Evolutionary conservation across 2,329 filamentous ascomycete genomes (phyloP), one percentile per base, ranked within the genome.

Genomic region (Colletotrichum coccodes): DNA sequence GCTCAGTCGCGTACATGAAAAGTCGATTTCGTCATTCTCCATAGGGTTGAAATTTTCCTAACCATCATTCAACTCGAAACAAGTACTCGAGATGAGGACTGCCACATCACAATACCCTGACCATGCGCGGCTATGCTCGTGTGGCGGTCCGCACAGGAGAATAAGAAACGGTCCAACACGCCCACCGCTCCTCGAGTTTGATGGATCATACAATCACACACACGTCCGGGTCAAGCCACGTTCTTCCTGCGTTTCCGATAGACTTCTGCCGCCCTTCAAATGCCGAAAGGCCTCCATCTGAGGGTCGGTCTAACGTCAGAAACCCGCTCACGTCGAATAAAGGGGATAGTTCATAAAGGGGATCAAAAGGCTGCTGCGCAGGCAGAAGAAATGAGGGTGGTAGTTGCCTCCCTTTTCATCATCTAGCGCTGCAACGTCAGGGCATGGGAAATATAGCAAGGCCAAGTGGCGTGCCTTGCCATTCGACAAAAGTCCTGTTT

Each of bases 121-220:
- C 16, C 26, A 26, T 53, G 58, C 21, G n/a, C 59, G 64, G 53
- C 56, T 59, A 40, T 56, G 46, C 53, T 52, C 53, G 56, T 54
- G 8, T 16, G 62, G 50, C 63, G 68, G 64, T 64, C 68, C 57
- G 52, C 30, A 58, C 38, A 34, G 57, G 52, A 34, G 36, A 61
- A 60, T 38, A 66, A 58, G 50, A 50, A 60, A 65, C 16, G 23
- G 21, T n/a, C 38, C 49, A 21, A 46, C n/a, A 44, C 47, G 32
- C n/a, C n/a, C 32, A 53, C 32, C 21, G 50, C 28, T 12, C 32
- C 32, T 26, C 7, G 16, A 44, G n/a, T 28, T 23, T 1, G 32
- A 23, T 6, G 23, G 32, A 53, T 52, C 28, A 26, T 8, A 21
- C 18, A 6, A 14, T 8, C 30, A 50, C 49, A 4, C 47, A 32